These are phyloP conservation scores for Lipomyces oligophaga DNA, from an alignment of 805 yeast species.

Conservation along the genomic window DNA sequence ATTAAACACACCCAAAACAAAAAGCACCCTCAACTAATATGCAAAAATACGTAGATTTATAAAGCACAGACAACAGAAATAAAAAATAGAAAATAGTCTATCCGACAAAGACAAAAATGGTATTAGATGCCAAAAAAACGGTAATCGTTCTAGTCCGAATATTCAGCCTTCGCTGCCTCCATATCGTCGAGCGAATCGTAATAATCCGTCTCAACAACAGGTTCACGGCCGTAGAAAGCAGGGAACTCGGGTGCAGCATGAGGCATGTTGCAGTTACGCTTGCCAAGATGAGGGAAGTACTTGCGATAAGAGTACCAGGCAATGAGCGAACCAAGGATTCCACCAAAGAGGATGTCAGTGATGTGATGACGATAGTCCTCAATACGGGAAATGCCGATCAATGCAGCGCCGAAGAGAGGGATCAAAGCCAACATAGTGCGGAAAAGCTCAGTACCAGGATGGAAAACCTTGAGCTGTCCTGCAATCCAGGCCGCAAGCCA, in stretches of 20 bases:
- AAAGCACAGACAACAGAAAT: not conserved
- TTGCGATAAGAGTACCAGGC: conserved; percentile 59
- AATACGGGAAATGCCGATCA: conserved; percentile 81
- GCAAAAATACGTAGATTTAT: not conserved
- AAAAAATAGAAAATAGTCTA: too few species aligned
- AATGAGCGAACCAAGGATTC: conserved; percentile 57
- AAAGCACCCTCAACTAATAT: not conserved
- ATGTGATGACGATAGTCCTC: conserved; percentile 94
- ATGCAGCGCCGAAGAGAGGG: conserved; percentile 46
- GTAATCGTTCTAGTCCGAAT: conserved; percentile 12
- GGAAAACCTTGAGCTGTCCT: conserved; percentile 48
- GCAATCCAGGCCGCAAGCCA: conserved; percentile 50
- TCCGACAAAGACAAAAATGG: too few species aligned
- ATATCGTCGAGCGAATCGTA: conserved; percentile 29
- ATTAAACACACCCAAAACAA: not conserved
- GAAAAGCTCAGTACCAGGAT: conserved; percentile 34
- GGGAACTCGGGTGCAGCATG: conserved; percentile 26
- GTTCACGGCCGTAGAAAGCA: conserved; percentile 2
- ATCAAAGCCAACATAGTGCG: conserved; percentile 32
- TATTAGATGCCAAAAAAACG: too few species aligned
- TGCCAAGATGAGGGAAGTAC: conserved; percentile 45
- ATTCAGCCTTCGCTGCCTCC: conserved; percentile 24
- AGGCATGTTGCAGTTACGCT: conserved; percentile 28
- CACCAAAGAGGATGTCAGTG: conserved; percentile 77
- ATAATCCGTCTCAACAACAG: conserved; percentile 18